Base-by-base conservation (phyloP, 371 early-diverging fungal species). In the Rhizopus arrhizus region DNA sequence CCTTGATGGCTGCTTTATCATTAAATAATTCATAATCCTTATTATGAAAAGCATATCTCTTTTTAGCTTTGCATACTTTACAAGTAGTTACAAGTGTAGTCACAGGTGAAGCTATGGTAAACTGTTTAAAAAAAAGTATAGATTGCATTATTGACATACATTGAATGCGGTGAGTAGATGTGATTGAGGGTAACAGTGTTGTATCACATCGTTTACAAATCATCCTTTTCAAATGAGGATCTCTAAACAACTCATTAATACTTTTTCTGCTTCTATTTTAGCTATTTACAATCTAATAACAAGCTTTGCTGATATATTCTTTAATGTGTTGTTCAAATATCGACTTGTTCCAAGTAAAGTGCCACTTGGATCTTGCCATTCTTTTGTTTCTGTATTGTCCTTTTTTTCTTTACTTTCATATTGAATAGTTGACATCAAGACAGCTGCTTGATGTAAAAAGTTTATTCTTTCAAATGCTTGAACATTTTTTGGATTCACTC, bases 161-260 rank as follows among this genome's bases (percentile, higher is more conserved):
- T 54, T 60, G 48, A 9, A 69, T 62, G 13, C 73, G 69, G 10
- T 47, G 60, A 3, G 59, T 62, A 0, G 71, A 66, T 13, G 78
- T 73, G 11, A 66, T 59, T 6, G 53, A 64, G 32, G 78, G 78
- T 28, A 78, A 56, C 35, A 75, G 36, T 1, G 72, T 63, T 9
- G 75, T 71, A 22, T 78, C 73, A 47, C 78, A 78, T 40, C 75
- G 73, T 57, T 73, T 78, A 62, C 78, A 78, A 11, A 75, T 46
- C 7, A 47, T 15, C 43, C 78, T 58, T 46, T 78, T 78, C 9
- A 78, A 47, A 36, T 38, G 62, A 1, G 78, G 75, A 62, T 78
- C 78, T 36, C 78, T 78, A 63, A 33, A 29, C 11, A 3, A 29
- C 22, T 5, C 1, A 31, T 11, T 40, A 41, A 7, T 28, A 10